Base-by-base conservation (phyloP, 805 yeast species). In the Lachancea thermotolerans region DNA sequence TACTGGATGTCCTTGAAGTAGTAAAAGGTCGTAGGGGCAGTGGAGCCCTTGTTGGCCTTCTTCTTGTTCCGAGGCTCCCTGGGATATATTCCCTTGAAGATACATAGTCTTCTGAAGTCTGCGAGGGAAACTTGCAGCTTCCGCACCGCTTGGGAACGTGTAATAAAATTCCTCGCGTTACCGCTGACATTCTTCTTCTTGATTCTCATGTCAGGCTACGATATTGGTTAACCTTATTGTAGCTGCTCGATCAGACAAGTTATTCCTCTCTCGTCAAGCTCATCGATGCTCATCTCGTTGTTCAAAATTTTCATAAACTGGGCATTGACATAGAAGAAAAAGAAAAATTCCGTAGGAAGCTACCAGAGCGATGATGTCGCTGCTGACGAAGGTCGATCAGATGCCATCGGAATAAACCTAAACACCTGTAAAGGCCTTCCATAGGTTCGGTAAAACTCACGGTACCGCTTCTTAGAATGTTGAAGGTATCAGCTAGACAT, bases 1-100 rank as follows among this genome's bases (percentile, higher is more conserved):
- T 91, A 93, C 67, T 90, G 96, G 53, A 93, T 93, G 66, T 93
- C 99, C 67, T 89, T 93, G 52, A 83, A 66, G 65, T 89, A 91
- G 70, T 93, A 93, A 65, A 93, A 95, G 3, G 99, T 93, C 18
- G 85, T 84, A 39, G 95, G 95, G 21, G 95, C 95, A 7, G 97
- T 87, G n/a, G 96, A 85, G 17, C 99, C 98, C 68, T 88, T 93
- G 68, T 89, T 91, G 49, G 97, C 96, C 74, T 88, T 90, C 79
- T 85, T 88, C 72, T 90, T 93, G 68, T 87, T 88, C 57, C 90
- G 75, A 39, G 98, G 98, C 63, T 89, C 97, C 65, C 99, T 79
- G 44, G 99, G 99, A 64, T 88, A 93, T 52, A 93, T 90, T 42
- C 99, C 99, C 67, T 93, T 93, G 76, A 93, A 88, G 64, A 93